A percentile compares a stretch with the other conserved stretches of the same genome.
Evolutionary conservation across 2,329 filamentous ascomycete species (phyloP).

Genomic region (Arthrobotrys sinensis): DNA sequence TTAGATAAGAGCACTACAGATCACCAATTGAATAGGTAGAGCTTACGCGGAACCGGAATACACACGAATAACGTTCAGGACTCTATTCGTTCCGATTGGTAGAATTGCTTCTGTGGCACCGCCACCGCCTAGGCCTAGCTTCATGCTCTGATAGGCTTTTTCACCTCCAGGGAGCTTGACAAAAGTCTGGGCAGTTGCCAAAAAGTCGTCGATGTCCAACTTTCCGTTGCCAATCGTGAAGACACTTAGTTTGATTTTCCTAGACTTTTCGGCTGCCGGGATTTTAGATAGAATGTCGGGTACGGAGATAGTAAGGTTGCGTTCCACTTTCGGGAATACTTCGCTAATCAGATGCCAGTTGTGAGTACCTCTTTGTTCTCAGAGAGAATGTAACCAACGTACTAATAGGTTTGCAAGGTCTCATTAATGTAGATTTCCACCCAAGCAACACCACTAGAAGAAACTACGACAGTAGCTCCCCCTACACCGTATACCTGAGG

Average conservation of each 20-base stretch:
- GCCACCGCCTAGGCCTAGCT: conserved; percentile 80
- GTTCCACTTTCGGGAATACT: conserved; percentile 71
- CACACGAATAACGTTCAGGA: conserved; percentile 38
- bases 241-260: conserved; percentile 79
- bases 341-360: conserved; percentile 32
- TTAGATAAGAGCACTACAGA: conserved; percentile 76
- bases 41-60: conserved; percentile 42
- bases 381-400: conserved; percentile 73
- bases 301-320: conserved; percentile 82
- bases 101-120: conserved; percentile 80
- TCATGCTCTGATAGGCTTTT: conserved; percentile 81
- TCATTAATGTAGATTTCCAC: conserved; percentile 91
- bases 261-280: conserved; percentile 80
- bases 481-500: conserved; percentile 72
- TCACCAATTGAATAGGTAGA: conserved; percentile 66
- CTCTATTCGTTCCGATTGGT: conserved; percentile 73
- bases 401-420: conserved; percentile 84
- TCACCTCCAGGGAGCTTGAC: conserved; percentile 83
- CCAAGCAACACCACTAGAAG: conserved; percentile 85
- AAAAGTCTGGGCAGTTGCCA: conserved; percentile 79
- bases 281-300: conserved; percentile 78
- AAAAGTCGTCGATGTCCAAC: conserved; percentile 83
- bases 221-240: conserved; percentile 83
- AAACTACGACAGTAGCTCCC: conserved; percentile 81
- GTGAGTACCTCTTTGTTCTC: conserved; percentile 73